Evolutionary conservation across 179 eudicot species (phyloP), one percentile per base, ranked within the genome.

Genomic region (Heliamphora pulchella): DNA sequence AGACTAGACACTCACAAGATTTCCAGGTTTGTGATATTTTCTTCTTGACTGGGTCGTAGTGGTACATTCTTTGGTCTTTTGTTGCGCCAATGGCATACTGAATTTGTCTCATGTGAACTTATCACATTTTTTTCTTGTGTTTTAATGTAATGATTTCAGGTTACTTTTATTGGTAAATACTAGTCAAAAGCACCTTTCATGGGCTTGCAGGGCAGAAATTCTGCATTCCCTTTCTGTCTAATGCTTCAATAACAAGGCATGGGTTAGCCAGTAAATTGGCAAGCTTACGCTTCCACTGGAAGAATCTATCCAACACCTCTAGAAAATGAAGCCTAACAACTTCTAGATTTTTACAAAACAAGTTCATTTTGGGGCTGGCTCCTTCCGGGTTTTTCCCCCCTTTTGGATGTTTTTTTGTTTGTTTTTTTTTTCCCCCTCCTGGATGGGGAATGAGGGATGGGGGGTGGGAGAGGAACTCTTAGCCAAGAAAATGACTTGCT

Each of bases 1-100:
- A 94, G 82, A 86, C 89, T 18, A 85, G 94, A 75, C 91, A 89
- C 85, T 93, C 94, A 59, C 90, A 85, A 82, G 98, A 95, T 86
- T 95, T 95, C 84, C 97, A 95, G 97, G 98, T 95, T 22, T 51
- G 58, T 55, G 77, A 58, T 78, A 43, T n/a, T 61, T 63, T 74
- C 47, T 71, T 78, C 39, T 44, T 70, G 2, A 0, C 47, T 66
- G 51, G 54, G 44, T 31, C 15, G 9, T 18, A 41, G 39, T 17
- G 15, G 65, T 75, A 57, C 74, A 67, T 67, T 41, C n/a, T 67
- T 67, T 78, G 14, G 7, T 54, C 41, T 78, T 14, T 9, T 66
- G 54, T 44, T 46, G 58, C 51, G 47, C 75, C 75, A 71, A 48
- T 71, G 39, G 41, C 47, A 15, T 73, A 4, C 64, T 54, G 11